phyloP scores from a whole-genome alignment of 768 basidiomycete species.

The Suillus cothurnatus region DNA sequence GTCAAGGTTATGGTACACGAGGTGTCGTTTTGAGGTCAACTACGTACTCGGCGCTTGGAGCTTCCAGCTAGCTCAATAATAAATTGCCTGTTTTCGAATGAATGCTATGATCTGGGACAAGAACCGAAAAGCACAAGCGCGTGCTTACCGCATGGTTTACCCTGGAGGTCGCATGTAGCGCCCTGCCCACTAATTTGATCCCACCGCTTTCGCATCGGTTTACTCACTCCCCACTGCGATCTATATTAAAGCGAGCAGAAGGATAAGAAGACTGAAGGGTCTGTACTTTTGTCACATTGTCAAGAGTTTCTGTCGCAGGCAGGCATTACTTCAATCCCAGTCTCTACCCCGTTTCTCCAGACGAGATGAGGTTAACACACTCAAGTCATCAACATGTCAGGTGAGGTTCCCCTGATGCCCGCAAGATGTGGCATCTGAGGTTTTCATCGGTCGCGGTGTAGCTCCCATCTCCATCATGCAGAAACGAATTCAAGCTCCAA shows the following conservation, averaged over 20 bases:
- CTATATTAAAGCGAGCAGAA: not conserved
- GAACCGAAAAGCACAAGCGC: not conserved
- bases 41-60: not conserved
- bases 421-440: not conserved
- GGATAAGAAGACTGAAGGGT: no score
- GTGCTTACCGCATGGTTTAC: constrained; percentile 2
- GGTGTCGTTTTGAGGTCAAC: not conserved
- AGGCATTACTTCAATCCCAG: no score
- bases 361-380: not conserved
- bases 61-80: not conserved
- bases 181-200: not conserved
- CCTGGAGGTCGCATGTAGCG: not conserved
- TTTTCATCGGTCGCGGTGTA: not conserved
- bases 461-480: not conserved
- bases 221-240: not conserved
- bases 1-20: constrained; percentile 3
- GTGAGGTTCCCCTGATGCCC: not conserved
- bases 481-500: not conserved
- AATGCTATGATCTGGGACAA: not conserved
- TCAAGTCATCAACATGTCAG: not conserved
- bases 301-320: not conserved
- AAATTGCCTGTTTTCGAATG: not conserved
- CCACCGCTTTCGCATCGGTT: not conserved
- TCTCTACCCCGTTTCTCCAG: not conserved
- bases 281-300: not conserved